Evolutionary conservation across 73 alveolate species (phyloP).

Genomic region (Blepharisma stoltei): DNA sequence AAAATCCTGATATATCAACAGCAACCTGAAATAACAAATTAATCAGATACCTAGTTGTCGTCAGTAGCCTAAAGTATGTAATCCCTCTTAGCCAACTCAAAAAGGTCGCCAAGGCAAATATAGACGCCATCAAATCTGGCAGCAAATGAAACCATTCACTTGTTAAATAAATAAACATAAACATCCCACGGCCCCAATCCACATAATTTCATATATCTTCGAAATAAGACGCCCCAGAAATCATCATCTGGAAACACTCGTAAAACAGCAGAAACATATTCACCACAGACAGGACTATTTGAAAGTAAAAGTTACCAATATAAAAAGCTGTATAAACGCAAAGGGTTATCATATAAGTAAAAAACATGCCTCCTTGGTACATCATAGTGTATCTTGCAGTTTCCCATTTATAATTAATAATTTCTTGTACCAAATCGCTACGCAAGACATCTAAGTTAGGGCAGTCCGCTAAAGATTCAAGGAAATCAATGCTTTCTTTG

Average conservation of each 20-base stretch:
- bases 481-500: constrained; percentile 15
- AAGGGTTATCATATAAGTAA: not conserved
- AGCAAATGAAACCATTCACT: not conserved
- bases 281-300: not conserved
- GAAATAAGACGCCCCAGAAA: constrained; percentile 25
- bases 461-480: constrained; percentile 6
- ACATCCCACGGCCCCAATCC: constrained; percentile 21
- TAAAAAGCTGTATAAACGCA: constrained; percentile 15
- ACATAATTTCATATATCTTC: constrained; percentile 9
- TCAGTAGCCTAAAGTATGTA: constrained; percentile 8
- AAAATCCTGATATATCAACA: not conserved
- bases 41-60: not conserved
- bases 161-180: not conserved
- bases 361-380: constrained; percentile 5
- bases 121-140: not conserved
- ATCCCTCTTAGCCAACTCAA: not conserved
- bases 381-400: constrained; percentile 16
- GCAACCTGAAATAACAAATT: not conserved
- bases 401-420: constrained; percentile 20
- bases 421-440: constrained; percentile 13
- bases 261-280: not conserved
- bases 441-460: constrained; percentile 10
- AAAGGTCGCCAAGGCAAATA: not conserved
- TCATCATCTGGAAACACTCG: constrained; percentile 12
- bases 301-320: not conserved